A percentile compares a stretch with the other conserved stretches of the same genome.
phyloP scores from a whole-genome alignment of 116 monocot genomes.

The Trichopus zeylanicus region DNA sequence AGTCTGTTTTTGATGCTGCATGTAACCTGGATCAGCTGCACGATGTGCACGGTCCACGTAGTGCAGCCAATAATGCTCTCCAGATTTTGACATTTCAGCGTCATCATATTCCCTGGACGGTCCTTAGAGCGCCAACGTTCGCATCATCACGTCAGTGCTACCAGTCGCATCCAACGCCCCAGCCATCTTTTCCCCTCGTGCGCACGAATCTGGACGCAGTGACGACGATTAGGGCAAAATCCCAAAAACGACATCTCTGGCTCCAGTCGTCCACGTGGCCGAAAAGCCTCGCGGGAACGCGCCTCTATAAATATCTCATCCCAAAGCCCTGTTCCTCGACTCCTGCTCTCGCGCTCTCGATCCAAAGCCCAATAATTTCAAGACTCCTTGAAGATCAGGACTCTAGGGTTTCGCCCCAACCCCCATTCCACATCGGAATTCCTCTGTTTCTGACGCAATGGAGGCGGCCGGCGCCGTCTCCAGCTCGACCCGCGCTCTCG shows the following conservation, averaged over 20 bases:
- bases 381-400: neutral
- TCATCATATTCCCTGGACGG: too few relatives aligned
- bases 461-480: neutral
- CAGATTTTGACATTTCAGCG: too few relatives aligned
- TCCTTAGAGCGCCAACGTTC: too few relatives aligned
- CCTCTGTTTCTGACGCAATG: neutral
- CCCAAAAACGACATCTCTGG: neutral
- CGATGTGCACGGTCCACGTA: too few relatives aligned
- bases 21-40: too few relatives aligned
- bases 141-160: too few relatives aligned
- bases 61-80: too few relatives aligned
- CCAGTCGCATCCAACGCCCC: too few relatives aligned
- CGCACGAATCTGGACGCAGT: too few relatives aligned
- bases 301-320: neutral
- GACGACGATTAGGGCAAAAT: too few relatives aligned
- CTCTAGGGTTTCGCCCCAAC: neutral
- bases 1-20: too few relatives aligned
- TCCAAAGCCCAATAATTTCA: neutral
- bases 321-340: neutral
- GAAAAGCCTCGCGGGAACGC: neutral
- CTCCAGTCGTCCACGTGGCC: neutral
- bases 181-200: too few relatives aligned
- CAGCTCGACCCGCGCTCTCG: neutral
- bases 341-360: neutral
- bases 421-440: neutral